These are phyloP conservation scores for Furcasterigmium furcatum DNA, from an alignment of 2,329 filamentous ascomycete genomes.

Conservation along the genomic window DNA sequence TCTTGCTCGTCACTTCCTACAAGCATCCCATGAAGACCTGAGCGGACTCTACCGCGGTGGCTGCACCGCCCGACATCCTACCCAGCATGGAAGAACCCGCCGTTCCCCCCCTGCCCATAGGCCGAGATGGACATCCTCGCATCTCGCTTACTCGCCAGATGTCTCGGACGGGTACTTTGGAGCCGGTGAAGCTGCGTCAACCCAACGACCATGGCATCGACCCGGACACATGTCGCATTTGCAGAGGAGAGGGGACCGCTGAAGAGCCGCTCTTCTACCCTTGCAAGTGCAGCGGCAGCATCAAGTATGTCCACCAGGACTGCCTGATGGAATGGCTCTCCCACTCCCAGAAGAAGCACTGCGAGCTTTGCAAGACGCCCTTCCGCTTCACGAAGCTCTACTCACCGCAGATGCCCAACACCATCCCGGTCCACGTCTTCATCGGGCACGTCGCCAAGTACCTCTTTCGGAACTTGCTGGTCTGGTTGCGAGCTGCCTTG, in stretches of 20 bases:
- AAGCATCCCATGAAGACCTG: too few relatives aligned
- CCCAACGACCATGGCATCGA: conserved; percentile 30
- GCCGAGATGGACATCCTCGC: too few relatives aligned
- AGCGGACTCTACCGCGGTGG: too few relatives aligned
- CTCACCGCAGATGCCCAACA: conserved; percentile 85
- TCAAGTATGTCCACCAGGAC: conserved; percentile 97
- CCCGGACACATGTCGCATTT: conserved; percentile 92
- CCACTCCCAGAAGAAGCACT: conserved; percentile 99
- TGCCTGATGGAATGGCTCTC: conserved; percentile 99
- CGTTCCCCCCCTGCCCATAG: too few relatives aligned
- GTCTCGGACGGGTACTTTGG: neutral
- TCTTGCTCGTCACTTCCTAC: too few relatives aligned
- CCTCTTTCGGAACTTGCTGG: conserved; percentile 64
- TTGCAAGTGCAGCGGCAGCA: conserved; percentile 98
- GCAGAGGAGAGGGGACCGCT: conserved; percentile 78
- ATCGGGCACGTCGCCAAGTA: conserved; percentile 74
- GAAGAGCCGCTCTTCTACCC: conserved; percentile 93
- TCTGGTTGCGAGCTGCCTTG: conserved; percentile 74
- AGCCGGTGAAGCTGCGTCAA: neutral
- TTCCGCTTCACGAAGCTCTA: conserved; percentile 99
- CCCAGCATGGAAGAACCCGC: too few relatives aligned
- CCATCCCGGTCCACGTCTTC: conserved; percentile 78
- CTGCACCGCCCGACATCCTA: too few relatives aligned
- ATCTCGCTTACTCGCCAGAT: too few relatives aligned
- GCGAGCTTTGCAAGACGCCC: conserved; percentile 97